Evolutionary conservation across 768 basidiomycete species (phyloP), one percentile per base, ranked within the genome.

Genomic region (Mycena haematopus): DNA sequence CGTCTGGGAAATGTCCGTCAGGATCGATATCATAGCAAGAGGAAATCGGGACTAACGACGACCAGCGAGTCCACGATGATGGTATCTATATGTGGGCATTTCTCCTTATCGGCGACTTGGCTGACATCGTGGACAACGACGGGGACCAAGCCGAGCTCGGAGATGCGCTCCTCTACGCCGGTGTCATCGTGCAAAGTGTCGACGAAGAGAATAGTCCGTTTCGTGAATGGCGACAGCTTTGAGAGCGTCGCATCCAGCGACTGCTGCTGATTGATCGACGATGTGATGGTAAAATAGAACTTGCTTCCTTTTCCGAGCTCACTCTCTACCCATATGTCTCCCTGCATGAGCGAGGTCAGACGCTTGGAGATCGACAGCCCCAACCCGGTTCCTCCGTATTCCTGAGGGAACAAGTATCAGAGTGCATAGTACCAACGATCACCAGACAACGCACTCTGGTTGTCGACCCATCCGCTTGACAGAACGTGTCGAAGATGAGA

Each of bases 401-500:
- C 95, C 91, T 94, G 29, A 31, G 29, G 69, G 13, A 52, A 47
- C 40, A 21, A 64, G 65, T 10, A 19, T 54, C 64, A 60, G 42
- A 45, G 33, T 36, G 31, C 22, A 44, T 38, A 52, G 52, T 2
- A 44, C 47, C 40, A 53, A 9, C 65, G 49, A 9, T n/a, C 35
- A n/a, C 3, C 24, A 38, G 38, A 38, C 53, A 51, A 58, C 89
- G 45, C 69, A 93, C 93, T 71, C 96, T 78, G 6, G 96, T 99
- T 5, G 97, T 99, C 9, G 95, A 98, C 25, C 97, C 97, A 80
- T 99, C 97, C 0, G 97, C 97, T 73, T 99, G 97, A 68, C 93
- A 95, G 78, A 99, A 99, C 1, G 97, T 99, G 73, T 99, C 97
- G 77, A 99, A 99, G 73, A 99, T 99, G 71, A 99, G 81, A 72